Conservation (phyloP, 345 rosid species). For the Nasturtium officinale region DNA sequence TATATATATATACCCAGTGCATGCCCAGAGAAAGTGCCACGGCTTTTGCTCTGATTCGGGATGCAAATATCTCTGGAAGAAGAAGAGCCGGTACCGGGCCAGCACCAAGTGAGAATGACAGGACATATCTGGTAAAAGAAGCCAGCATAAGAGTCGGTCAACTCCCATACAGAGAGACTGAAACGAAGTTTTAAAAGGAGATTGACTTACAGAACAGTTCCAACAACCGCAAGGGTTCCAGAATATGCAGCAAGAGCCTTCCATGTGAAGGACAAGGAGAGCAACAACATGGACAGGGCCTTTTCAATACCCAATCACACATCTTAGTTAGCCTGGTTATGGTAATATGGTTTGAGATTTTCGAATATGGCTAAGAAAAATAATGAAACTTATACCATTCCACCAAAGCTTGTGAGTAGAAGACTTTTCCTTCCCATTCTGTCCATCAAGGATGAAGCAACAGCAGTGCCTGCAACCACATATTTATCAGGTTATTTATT, state of each 20-base stretch:
- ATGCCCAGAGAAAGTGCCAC: constrained; percentile 89
- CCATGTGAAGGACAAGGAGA: constrained; percentile 94
- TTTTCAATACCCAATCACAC: constrained; percentile 34
- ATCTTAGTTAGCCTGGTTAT: background rate
- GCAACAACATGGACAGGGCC: constrained; percentile 94
- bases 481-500: background rate
- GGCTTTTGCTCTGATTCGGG: constrained; percentile 97
- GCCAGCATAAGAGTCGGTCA: background rate
- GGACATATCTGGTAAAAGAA: constrained; percentile 65
- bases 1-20: constrained; percentile 77
- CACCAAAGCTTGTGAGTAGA: constrained; percentile 79
- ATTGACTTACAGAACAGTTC: constrained; percentile 88
- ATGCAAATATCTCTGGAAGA: constrained; percentile 93
- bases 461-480: constrained; percentile 68
- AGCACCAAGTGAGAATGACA: constrained; percentile 98
- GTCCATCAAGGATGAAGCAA: constrained; percentile 99
- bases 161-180: background rate
- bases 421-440: constrained; percentile 95
- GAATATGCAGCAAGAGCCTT: constrained; percentile 89
- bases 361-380: background rate
- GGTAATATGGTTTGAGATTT: background rate
- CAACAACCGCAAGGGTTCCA: constrained; percentile 85
- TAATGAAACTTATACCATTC: constrained; percentile 63
- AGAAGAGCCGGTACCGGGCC: constrained; percentile 99
- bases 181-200: background rate